Evolutionary conservation across 1,139 yeast genomes (phyloP), one percentile per base, ranked within the genome.

Genomic region (Geotrichum restrictum): DNA sequence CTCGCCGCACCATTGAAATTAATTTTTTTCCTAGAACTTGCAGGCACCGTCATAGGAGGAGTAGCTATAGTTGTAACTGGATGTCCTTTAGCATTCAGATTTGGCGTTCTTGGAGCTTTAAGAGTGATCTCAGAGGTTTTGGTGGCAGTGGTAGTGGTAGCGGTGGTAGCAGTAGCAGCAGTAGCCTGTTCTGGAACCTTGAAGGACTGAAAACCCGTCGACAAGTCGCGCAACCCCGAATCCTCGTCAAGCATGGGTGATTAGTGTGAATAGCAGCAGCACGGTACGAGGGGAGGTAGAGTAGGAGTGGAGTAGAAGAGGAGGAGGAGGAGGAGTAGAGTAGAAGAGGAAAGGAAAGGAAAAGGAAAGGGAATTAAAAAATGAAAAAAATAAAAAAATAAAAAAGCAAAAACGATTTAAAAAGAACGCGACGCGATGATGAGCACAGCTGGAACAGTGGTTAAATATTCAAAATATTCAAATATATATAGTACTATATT

Each of bases 71-170:
- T 16, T 5, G 21, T 13, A 8, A 21, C 39, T 24, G 29, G 29
- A 5, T 5, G 29, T 24, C 29, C 29, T 7, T 18, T 16, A 6
- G 41, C 3, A n/a, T 38, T 14, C 6, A 31, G n/a, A 14, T 40
- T 40, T n/a, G 49, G 49, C 32, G 49, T 46, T 19, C 39, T 38
- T 13, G 49, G 49, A n/a, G 49, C 34, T 29, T 45, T 33, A 8
- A 36, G 33, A 14, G 40, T 16, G 37, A 34, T 24, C 32, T 36
- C 33, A 2, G 21, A 21, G 5, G 14, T 27, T 31, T 40, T 40
- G 16, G 27, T 13, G n/a, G n/a, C n/a, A n/a, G n/a, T n/a, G n/a
- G n/a, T n/a, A n/a, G n/a, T n/a, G 7, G 14, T 36, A 8, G 39
- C 13, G 16, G 14, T 8, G 7, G 8, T 19, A 36, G 39, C 8